Evolutionary conservation across 129 eudicot genomes (phyloP), one percentile per base, ranked within the genome.

Genomic region (Escallonia herrerae): DNA sequence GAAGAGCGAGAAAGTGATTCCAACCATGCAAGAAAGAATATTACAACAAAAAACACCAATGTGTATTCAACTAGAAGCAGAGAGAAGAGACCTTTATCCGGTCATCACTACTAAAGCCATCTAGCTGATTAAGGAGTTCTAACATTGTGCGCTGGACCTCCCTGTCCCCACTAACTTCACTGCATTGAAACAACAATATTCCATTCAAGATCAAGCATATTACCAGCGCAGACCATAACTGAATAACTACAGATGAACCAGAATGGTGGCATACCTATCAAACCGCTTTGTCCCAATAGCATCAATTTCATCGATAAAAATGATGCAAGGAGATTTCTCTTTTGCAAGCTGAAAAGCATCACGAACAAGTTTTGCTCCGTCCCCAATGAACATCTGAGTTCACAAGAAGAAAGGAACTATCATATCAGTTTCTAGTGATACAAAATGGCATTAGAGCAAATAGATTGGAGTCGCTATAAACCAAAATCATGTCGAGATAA

Each of bases 131-230:
- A 48, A 93, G 91, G 57, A 93, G 75, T 40, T 93, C 99, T 58
- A 93, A 75, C 99, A 93, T 93, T 46, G 99, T 93, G 45, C 99
- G 66, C 52, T 93, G 99, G 64, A 93, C 99, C 67, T 93, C 99
- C 75, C 99, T 77, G 63, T 93, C 99, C 45, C 99, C 96, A 55
- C 99, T 93, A 70, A 93, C 96, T 89, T 93, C 99, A 84, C 99
- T 93, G 95, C 76, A 86, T 46, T 46, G 33, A 22, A 22, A 0
- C 33, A 22, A 22, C 33, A 22, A 22, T 22, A 22, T 22, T 22
- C 33, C 33, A 22, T 22, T 22, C 33, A 22, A 22, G 33, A 22
- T 22, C 33, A 22, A 22, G 33, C 33, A 22, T 22, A 22, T 22
- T 22, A 22, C 33, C 33, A 22, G 33, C 33, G 33, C 33, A 22